Evolutionary conservation across 163 green algal genomes (phyloP).

Genomic region (Chlorella variabilis): DNA sequence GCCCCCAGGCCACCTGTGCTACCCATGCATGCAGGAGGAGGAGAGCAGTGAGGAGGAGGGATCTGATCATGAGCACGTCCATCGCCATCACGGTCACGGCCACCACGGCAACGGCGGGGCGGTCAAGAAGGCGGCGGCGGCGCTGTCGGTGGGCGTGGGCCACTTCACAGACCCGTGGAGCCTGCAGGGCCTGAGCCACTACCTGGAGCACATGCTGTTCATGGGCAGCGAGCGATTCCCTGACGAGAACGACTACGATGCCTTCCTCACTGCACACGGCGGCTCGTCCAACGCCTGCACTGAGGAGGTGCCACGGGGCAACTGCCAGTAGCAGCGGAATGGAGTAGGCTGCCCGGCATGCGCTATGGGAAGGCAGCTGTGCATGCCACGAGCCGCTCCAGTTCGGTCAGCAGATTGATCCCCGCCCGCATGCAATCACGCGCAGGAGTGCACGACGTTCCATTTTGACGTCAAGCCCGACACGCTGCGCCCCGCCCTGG

Average conservation of each 20-base stretch:
- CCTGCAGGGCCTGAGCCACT: constrained; percentile 85
- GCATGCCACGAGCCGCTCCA: no score
- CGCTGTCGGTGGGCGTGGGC: constrained; percentile 89
- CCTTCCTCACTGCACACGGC: constrained; percentile 84
- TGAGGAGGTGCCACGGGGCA: constrained; percentile 80
- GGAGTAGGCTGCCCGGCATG: no score
- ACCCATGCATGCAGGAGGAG: background rate
- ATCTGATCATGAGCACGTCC: constrained; percentile 38
- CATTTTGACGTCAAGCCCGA: constrained; percentile 93
- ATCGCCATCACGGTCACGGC: background rate
- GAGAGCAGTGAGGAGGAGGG: constrained; percentile 16
- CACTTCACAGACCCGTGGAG: constrained; percentile 87
- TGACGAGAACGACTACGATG: constrained; percentile 96
- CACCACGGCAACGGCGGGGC: background rate
- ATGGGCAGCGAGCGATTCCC: constrained; percentile 93
- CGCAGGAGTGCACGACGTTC: constrained; percentile 91
- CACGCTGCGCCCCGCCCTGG: constrained; percentile 79
- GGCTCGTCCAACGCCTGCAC: constrained; percentile 93
- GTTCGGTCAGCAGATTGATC: no score
- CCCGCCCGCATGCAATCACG: no score
- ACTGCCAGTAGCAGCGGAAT: no score
- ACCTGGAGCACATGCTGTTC: constrained; percentile 99
- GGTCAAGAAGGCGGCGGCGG: constrained; percentile 85
- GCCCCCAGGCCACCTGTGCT: background rate
- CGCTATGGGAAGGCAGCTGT: no score